These are phyloP conservation scores for Lentinula raphanica DNA, from an alignment of 768 basidiomycete genomes.

Conservation along the genomic window DNA sequence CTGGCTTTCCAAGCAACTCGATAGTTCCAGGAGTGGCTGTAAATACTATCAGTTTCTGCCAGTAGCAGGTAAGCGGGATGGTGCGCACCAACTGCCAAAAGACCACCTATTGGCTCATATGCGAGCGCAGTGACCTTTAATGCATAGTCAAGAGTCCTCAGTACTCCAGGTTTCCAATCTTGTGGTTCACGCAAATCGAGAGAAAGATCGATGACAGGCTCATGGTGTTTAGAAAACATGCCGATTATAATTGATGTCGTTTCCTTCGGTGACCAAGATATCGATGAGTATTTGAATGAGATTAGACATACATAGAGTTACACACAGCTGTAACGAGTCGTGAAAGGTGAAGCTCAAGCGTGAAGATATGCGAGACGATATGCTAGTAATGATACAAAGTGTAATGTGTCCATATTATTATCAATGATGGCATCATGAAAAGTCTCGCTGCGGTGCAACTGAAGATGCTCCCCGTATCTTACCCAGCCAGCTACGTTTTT, in stretches of 20 bases:
- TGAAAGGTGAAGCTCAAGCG: not conserved
- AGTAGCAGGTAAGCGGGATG: conserved; percentile 5
- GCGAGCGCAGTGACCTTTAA: conserved; percentile 49
- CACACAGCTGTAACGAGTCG: not conserved
- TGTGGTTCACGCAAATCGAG: conserved; percentile 45
- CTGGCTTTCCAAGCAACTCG: conserved; percentile 62
- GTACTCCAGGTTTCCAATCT: conserved; percentile 52
- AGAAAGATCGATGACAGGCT: conserved; percentile 46
- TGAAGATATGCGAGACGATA: not conserved
- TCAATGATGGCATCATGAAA: conserved; percentile 15
- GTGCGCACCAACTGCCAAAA: conserved; percentile 53
- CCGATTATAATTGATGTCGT: not conserved
- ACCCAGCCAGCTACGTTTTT: conserved; percentile 68
- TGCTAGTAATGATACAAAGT: conserved; percentile 10
- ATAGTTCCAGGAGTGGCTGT: conserved; percentile 62
- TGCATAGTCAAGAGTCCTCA: conserved; percentile 46
- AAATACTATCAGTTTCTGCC: not conserved
- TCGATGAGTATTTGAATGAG: not conserved
- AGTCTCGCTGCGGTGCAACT: conserved; percentile 18
- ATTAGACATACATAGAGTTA: not conserved
- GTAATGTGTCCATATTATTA: not conserved
- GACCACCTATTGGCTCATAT: conserved; percentile 52
- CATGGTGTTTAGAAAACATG: conserved; percentile 40
- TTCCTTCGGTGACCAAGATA: not conserved
- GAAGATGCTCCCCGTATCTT: conserved; percentile 55